A percentile compares a stretch with the other conserved stretches of the same genome.
Evolutionary conservation across 2,329 filamentous ascomycete species (phyloP).

Genomic region (Trichoderma citrinoviride): DNA sequence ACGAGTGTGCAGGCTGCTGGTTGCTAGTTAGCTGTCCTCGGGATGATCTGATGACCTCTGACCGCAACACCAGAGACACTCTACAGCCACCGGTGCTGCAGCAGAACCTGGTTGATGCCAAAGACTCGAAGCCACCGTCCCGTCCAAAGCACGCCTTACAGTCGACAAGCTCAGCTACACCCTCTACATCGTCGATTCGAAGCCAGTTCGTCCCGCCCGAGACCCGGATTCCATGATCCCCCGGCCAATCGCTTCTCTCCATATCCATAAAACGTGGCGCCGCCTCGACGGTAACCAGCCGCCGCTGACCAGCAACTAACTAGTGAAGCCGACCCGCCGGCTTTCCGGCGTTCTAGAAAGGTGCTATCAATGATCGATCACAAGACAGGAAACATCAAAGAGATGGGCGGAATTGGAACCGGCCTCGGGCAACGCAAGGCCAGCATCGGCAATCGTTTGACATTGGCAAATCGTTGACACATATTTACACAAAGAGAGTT

Average conservation of each 20-base stretch:
- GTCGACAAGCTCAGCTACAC: neutral
- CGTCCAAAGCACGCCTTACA: neutral
- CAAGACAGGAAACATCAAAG: too few relatives aligned
- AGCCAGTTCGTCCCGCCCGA: neutral
- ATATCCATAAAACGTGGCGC: neutral
- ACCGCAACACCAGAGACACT: neutral
- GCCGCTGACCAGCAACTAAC: neutral
- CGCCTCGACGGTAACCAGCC: neutral
- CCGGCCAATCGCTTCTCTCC: neutral
- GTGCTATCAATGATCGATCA: neutral
- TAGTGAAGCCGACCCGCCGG: neutral
- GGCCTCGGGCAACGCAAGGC: neutral
- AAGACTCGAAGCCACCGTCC: neutral
- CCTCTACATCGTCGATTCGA: neutral
- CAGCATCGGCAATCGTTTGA: slow-evolving; percentile 16
- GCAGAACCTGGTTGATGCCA: neutral
- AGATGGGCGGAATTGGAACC: neutral
- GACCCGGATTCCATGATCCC: neutral
- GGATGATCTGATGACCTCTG: neutral
- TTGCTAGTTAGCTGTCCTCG: neutral
- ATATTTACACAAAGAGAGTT: neutral
- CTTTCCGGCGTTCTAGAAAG: neutral
- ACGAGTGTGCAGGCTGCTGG: too few relatives aligned
- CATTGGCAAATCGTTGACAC: slow-evolving; percentile 3
- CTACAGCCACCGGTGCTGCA: too few relatives aligned